These are phyloP conservation scores for Melaleuca alternifolia DNA, from an alignment of 345 rosid species.

Conservation along the genomic window DNA sequence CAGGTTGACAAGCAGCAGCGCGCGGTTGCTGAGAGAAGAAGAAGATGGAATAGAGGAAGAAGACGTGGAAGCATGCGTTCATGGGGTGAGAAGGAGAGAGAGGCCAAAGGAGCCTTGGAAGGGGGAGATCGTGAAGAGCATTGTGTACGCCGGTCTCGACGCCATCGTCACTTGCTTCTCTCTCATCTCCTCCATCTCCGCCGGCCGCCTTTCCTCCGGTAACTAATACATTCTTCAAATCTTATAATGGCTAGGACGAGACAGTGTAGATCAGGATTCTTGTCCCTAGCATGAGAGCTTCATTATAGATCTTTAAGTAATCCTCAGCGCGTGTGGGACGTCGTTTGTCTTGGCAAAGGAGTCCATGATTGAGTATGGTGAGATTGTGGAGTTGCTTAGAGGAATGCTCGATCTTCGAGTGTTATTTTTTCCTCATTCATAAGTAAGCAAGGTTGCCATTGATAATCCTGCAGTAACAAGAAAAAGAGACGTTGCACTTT, in stretches of 20 bases:
- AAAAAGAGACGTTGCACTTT: too few relatives aligned
- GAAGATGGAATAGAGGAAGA: background rate
- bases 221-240: background rate
- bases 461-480: too few relatives aligned
- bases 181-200: conserved; percentile 35
- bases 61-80: background rate
- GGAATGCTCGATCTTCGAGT: too few relatives aligned
- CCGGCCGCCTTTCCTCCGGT: conserved; percentile 24
- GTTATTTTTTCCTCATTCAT: too few relatives aligned
- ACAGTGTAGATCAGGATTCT: background rate
- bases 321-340: background rate
- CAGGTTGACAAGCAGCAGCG: background rate
- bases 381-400: too few relatives aligned
- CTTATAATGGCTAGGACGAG: background rate
- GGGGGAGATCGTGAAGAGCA: conserved; percentile 25
- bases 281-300: background rate
- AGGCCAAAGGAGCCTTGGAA: conserved; percentile 26
- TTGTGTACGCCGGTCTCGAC: conserved; percentile 28
- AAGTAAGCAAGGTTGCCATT: too few relatives aligned
- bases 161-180: conserved; percentile 33
- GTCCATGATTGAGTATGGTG: too few relatives aligned
- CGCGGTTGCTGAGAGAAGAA: background rate
- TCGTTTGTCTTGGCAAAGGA: background rate
- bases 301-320: background rate
- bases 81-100: background rate